Conservation (phyloP, 164 flowering plant genomes). For the Kingdonia uniflora region DNA sequence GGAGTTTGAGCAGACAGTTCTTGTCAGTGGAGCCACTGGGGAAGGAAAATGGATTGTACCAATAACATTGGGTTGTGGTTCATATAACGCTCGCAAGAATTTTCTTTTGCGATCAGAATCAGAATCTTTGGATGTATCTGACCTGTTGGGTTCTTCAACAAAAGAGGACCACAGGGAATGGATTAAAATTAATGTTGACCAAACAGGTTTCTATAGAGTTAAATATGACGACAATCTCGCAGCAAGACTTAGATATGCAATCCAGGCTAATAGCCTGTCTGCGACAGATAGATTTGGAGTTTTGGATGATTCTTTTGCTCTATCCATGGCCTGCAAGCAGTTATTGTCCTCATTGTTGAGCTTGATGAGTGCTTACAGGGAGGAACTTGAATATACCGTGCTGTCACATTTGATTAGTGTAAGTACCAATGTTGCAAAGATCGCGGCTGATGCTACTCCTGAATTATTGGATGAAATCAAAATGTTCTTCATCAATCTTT, state of each 20-base stretch:
- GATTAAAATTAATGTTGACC: conserved; percentile 83
- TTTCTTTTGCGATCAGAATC: conserved; percentile 43
- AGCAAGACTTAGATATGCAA: conserved; percentile 61
- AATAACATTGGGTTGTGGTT: conserved; percentile 61
- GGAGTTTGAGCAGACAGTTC: conserved; percentile 88
- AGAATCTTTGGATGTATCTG: conserved; percentile 32
- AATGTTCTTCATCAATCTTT: conserved; percentile 51
- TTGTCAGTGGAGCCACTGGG: conserved; percentile 60
- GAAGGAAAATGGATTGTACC: conserved; percentile 93
- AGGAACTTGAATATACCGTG: conserved; percentile 81
- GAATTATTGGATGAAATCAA: conserved; percentile 40
- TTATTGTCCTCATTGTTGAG: conserved; percentile 65
- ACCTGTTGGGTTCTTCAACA: conserved; percentile 22
- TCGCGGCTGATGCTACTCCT: conserved; percentile 75
- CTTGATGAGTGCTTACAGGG: conserved; percentile 74
- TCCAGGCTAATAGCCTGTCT: conserved; percentile 45
- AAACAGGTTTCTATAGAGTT: conserved; percentile 89
- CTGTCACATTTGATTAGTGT: conserved; percentile 70
- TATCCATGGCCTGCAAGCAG: conserved; percentile 68
- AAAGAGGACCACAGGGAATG: conserved; percentile 20
- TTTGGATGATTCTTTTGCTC: conserved; percentile 82
- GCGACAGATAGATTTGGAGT: conserved; percentile 86
- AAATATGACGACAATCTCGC: conserved; percentile 85
- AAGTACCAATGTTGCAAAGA: conserved; percentile 50
- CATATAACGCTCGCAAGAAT: conserved; percentile 50